Conservation (phyloP, 2,329 filamentous ascomycete genomes). For the Aureobasidium leucospermi region DNA sequence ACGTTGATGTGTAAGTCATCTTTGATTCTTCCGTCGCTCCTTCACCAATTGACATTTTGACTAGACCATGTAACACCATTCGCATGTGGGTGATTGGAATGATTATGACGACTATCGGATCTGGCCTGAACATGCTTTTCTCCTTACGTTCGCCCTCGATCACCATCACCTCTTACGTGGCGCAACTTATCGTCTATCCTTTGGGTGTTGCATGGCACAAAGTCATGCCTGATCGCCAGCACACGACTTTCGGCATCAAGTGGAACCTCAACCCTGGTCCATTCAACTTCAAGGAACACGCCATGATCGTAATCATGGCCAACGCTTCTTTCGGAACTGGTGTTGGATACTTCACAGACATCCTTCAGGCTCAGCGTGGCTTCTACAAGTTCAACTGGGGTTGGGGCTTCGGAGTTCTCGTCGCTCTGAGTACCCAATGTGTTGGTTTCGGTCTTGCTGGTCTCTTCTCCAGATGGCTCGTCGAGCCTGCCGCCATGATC, state of each 20-base stretch:
- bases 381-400: conserved; percentile 59
- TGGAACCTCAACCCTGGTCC: conserved; percentile 52
- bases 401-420: conserved; percentile 3
- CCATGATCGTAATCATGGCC: conserved; percentile 57
- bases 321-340: conserved; percentile 47
- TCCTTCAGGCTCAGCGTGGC: conserved; percentile 61
- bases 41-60: neutral
- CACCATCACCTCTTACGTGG: conserved; percentile 24
- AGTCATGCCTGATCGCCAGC: conserved; percentile 47
- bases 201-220: conserved; percentile 49
- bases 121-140: conserved; percentile 66
- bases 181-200: conserved; percentile 26
- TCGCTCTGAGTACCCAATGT: conserved; percentile 5
- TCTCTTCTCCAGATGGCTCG: conserved; percentile 69
- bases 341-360: conserved; percentile 58
- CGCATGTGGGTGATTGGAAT: conserved; percentile 56
- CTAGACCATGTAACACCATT: conserved; percentile 50
- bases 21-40: neutral
- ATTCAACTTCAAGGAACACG: conserved; percentile 58
- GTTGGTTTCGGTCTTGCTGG: conserved; percentile 79
- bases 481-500: conserved; percentile 79
- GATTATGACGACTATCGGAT: conserved; percentile 53
- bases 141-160: conserved; percentile 45
- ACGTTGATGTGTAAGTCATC: conserved; percentile 44
- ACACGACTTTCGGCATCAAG: conserved; percentile 45